Evolutionary conservation across 2,329 filamentous ascomycete genomes (phyloP).

Genomic region (Dactylellina drechsleri): DNA sequence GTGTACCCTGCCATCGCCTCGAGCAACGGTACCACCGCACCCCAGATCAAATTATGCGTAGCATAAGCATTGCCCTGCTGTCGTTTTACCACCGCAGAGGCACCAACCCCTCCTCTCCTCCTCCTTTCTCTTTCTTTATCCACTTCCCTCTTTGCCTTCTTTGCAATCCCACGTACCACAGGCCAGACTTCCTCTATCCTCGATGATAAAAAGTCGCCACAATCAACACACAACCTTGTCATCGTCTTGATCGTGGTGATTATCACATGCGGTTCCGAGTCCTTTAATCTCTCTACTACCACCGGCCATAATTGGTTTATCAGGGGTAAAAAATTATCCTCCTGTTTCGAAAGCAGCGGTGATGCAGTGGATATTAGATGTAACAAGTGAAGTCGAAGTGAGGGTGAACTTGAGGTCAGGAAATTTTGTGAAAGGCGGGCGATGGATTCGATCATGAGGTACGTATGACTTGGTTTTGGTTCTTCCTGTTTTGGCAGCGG

Average conservation of each 20-base stretch:
- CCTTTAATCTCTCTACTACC: constrained; percentile 73
- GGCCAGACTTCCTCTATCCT: constrained; percentile 80
- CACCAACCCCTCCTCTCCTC: constrained; percentile 27
- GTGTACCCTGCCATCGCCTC: constrained; percentile 72
- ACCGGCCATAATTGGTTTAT: constrained; percentile 93
- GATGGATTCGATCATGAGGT: constrained; percentile 82
- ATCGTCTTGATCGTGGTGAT: constrained; percentile 77
- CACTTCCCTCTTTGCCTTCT: constrained; percentile 46
- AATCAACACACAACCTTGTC: constrained; percentile 73
- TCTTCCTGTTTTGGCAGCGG: constrained; percentile 64
- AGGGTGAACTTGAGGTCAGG: constrained; percentile 82
- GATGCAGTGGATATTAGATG: constrained; percentile 78
- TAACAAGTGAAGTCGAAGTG: constrained; percentile 80
- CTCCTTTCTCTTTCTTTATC: constrained; percentile 41
- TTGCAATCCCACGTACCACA: constrained; percentile 62
- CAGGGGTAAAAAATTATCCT: constrained; percentile 85
- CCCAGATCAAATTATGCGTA: constrained; percentile 69
- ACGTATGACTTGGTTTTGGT: constrained; percentile 78
- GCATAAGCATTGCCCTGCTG: constrained; percentile 35
- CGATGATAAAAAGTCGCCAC: constrained; percentile 81
- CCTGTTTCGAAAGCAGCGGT: constrained; percentile 76
- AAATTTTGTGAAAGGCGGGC: constrained; percentile 87
- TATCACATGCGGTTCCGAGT: constrained; percentile 74
- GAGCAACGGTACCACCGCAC: constrained; percentile 70
- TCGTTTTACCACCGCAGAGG: constrained; percentile 34